Evolutionary conservation across 1,284 basidiomycete species (phyloP).

Genomic region (Ceratobasidium theobromae): DNA sequence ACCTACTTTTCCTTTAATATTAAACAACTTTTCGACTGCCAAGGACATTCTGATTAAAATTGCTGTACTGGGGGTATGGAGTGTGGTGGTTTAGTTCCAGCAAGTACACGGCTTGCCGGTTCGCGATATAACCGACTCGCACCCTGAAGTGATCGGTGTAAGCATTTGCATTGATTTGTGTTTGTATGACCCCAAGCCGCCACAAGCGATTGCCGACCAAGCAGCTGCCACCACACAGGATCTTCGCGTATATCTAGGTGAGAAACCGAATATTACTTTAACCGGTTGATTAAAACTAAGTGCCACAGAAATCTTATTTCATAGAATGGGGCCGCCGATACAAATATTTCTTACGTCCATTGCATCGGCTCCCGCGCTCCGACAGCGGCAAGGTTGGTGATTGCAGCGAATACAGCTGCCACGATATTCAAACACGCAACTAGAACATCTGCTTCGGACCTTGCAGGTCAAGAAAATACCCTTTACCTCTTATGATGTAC

Average conservation of each 20-base stretch:
- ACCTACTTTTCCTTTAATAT: slow-evolving; percentile 55
- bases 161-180: too few species aligned
- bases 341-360: slow-evolving; percentile 82
- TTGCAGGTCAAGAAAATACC: slow-evolving; percentile 80
- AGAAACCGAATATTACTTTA: too few species aligned
- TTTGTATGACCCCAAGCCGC: too few species aligned
- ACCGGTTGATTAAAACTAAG: too few species aligned
- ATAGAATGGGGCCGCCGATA: slow-evolving; percentile 58
- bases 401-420: neutral
- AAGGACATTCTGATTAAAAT: slow-evolving; percentile 48
- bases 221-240: too few species aligned
- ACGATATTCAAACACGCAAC: neutral
- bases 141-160: too few species aligned
- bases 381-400: slow-evolving; percentile 58
- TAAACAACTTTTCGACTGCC: slow-evolving; percentile 53
- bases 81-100: neutral
- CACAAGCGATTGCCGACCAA: too few species aligned
- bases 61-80: slow-evolving; percentile 35
- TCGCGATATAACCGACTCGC: too few species aligned
- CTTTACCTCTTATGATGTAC: slow-evolving; percentile 68
- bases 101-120: neutral
- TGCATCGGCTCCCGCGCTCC: slow-evolving; percentile 68
- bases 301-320: neutral
- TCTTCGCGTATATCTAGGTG: too few species aligned
- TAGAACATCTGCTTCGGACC: slow-evolving; percentile 58